Percentiles rank a stretch among this genome's conserved stretches.
Evolutionary conservation across 1,284 basidiomycete species (phyloP).

Genomic region (Papiliotrema terrestris): DNA sequence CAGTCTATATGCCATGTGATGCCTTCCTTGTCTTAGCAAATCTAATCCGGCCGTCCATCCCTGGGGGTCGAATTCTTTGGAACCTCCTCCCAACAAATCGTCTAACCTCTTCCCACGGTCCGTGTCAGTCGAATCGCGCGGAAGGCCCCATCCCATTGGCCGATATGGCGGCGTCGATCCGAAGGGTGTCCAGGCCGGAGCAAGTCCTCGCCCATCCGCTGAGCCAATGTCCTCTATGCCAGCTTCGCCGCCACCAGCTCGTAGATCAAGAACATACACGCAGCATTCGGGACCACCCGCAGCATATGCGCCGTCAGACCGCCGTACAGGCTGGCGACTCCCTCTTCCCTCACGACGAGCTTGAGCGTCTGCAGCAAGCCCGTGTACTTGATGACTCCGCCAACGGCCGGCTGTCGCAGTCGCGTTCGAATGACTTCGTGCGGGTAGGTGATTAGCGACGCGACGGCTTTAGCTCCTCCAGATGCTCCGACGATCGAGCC

Average conservation of each 20-base stretch:
- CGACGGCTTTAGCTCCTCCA: slow-evolving; percentile 89
- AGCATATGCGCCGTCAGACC: slow-evolving; percentile 93
- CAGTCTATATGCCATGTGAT: too few species aligned
- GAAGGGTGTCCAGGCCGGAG: too few species aligned
- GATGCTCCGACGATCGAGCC: slow-evolving; percentile 81
- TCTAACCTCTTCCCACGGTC: too few species aligned
- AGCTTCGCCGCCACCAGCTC: slow-evolving; percentile 46
- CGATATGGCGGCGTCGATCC: too few species aligned
- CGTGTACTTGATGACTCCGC: slow-evolving; percentile 66
- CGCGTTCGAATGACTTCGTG: slow-evolving; percentile 95
- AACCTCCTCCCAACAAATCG: too few species aligned
- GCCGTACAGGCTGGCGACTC: slow-evolving; percentile 72
- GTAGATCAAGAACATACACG: slow-evolving; percentile 73
- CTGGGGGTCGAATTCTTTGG: too few species aligned
- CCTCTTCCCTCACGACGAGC: slow-evolving; percentile 86
- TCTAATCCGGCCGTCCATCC: too few species aligned
- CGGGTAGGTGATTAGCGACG: slow-evolving; percentile 90
- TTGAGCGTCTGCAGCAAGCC: slow-evolving; percentile 81
- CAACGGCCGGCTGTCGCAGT: slow-evolving; percentile 74
- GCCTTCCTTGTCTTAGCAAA: too few species aligned
- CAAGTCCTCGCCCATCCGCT: too few species aligned
- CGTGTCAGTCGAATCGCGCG: too few species aligned
- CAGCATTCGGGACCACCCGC: slow-evolving; percentile 94
- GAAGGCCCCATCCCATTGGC: too few species aligned
- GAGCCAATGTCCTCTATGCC: too few species aligned